Evolutionary conservation across 2,329 filamentous ascomycete genomes (phyloP).

Genomic region (Lachnellula subtilissima): DNA sequence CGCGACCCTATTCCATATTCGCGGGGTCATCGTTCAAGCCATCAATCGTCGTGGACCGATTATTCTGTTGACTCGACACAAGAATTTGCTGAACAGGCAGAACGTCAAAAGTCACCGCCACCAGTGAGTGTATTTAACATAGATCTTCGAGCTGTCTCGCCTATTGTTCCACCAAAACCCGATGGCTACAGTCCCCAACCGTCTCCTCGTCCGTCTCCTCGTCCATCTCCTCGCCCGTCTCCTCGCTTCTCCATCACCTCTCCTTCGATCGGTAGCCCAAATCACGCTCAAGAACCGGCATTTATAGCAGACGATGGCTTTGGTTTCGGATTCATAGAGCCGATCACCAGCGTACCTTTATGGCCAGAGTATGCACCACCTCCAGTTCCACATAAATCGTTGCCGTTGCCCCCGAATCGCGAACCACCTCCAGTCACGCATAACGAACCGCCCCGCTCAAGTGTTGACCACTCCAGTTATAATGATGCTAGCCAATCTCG

Average conservation of each 20-base stretch:
- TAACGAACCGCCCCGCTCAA: constrained; percentile 22
- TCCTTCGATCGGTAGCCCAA: constrained; percentile 7
- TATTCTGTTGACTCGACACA: constrained; percentile 25
- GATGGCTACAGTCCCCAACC: constrained; percentile 24
- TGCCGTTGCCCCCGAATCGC: constrained; percentile 10
- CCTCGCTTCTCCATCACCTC: constrained; percentile 13
- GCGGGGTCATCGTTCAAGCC: constrained; percentile 18
- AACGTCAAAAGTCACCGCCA: neutral
- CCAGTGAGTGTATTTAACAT: neutral
- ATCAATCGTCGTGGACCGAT: constrained; percentile 29
- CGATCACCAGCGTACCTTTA: constrained; percentile 13
- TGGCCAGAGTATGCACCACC: constrained; percentile 25
- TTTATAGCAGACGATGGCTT: constrained; percentile 23
- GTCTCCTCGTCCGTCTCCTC: constrained; percentile 17
- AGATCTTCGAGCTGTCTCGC: neutral
- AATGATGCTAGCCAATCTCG: constrained; percentile 23
- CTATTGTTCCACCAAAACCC: constrained; percentile 21
- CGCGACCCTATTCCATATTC: constrained; percentile 13
- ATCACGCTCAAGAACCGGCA: constrained; percentile 19
- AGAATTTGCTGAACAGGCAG: constrained; percentile 12
- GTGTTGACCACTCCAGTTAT: constrained; percentile 26
- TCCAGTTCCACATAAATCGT: constrained; percentile 9
- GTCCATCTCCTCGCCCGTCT: constrained; percentile 9
- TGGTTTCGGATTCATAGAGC: constrained; percentile 19
- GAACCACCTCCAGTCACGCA: constrained; percentile 18